phyloP scores from a whole-genome alignment of 495 filamentous ascomycete species.

The Penicillium canescens region DNA sequence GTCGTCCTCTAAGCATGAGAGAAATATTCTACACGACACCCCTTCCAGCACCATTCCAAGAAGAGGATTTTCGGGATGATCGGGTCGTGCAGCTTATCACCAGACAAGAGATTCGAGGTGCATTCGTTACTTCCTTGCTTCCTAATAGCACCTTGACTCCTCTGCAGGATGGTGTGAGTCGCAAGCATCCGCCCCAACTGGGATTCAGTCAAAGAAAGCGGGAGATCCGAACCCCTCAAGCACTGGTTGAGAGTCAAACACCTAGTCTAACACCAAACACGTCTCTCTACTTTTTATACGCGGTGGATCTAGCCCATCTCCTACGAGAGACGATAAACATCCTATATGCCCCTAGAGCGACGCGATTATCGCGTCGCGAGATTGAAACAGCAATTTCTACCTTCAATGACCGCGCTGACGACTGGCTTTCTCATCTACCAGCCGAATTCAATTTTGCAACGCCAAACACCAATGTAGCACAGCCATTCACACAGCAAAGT shows the following conservation, averaged over 20 bases:
- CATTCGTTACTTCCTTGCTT: slow-evolving; percentile 19
- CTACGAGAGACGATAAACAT: slow-evolving; percentile 22
- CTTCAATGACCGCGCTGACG: slow-evolving; percentile 21
- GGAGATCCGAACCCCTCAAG: not conserved
- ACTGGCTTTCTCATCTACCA: slow-evolving; percentile 26
- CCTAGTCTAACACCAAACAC: slow-evolving; percentile 15
- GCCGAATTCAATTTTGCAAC: slow-evolving; percentile 28
- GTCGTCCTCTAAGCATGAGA: slow-evolving; percentile 55
- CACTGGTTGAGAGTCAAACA: not conserved
- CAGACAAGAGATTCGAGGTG: slow-evolving; percentile 26
- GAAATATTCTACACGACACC: slow-evolving; percentile 57
- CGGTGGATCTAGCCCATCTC: slow-evolving; percentile 25
- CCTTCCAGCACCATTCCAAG: slow-evolving; percentile 49
- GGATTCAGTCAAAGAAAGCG: not conserved
- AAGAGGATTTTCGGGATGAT: slow-evolving; percentile 43
- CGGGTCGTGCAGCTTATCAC: slow-evolving; percentile 31
- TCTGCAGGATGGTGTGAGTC: not conserved
- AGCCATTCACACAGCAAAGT: slow-evolving; percentile 34
- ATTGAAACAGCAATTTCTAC: slow-evolving; percentile 20
- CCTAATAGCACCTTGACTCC: slow-evolving; percentile 1
- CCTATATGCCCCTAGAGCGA: slow-evolving; percentile 22
- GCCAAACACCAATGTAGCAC: slow-evolving; percentile 7
- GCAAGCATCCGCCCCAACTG: not conserved
- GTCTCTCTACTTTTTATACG: slow-evolving; percentile 24
- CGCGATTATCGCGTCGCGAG: slow-evolving; percentile 20